Evolutionary conservation across 306 rosid genomes (phyloP), one percentile per base, ranked within the genome.

Genomic region (Cucurbita ficifolia): DNA sequence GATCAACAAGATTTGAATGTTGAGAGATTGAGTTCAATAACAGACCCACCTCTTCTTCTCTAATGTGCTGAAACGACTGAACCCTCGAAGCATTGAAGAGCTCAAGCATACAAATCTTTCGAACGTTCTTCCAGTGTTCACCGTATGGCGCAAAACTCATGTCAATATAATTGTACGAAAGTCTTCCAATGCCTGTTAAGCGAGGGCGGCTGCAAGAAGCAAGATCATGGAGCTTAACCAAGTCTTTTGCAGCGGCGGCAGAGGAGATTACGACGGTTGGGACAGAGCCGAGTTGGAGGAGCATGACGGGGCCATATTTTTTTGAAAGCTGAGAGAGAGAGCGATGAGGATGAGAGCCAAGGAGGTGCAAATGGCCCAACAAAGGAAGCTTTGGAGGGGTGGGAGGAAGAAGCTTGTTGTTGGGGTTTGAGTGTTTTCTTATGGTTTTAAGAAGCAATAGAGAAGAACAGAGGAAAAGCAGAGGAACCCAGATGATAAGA

Each of bases 21-120:
- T 38, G 11, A 5, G 79, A 33, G 19, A 82, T 43, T 8, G 81
- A 51, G 2, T 57, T 6, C 1, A 82, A 50, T 16, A 85, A 1
- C 22, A 8, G 8, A 3, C 29, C 70, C 0, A 80, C 73, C 53
- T 84, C 85, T 51, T 82, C 82, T 40, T 75, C 76, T 51, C 86
- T 73, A 19, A 79, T 33, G 0, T 6, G 18, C 18, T 51, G 46
- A 35, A 81, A 83, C 0, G 86, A 81, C 16, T 73, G 76, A 18
- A 84, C 84, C n/a, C 77, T 79, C 33, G 35, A 77, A 3, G 60
- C 21, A 19, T 80, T 83, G 24, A 84, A 75, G 6, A 87, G 75
- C 57, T 81, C 63, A 12, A 57, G 17, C 17, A 57, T 8, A 12
- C 63, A 57, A 12, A 57, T 57, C 8, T 57, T 57, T 57, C 63